Base-by-base conservation (phyloP, 2,329 filamentous ascomycete genomes). In the Colletotrichum orchidophilum region DNA sequence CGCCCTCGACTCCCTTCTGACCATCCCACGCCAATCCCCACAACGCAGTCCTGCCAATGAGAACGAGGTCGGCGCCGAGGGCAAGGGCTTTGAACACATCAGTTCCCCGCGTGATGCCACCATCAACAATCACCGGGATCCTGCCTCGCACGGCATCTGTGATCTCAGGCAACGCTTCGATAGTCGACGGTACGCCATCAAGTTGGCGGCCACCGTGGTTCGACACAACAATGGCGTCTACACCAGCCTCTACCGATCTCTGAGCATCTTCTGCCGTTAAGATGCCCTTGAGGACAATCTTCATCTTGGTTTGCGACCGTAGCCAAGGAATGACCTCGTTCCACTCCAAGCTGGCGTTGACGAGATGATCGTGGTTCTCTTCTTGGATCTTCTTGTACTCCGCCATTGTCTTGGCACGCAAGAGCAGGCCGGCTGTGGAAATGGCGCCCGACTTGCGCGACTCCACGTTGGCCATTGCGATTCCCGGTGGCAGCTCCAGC, bases 241-340 rank as follows among this genome's bases (percentile, higher is more conserved):
- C 66, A 1, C 73, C 71, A 31, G 73, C 66, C 42, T 72, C 63
- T 5, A 76, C 72, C 1, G 75, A 75, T 13, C 74, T 66, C 12
- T 73, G 71, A 4, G 73, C 74, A 49, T 76, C 75, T 24, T 74
- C 73, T 1, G 66, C 66, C 3, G 75, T 75, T 63, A 75, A 60
- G 13, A 75, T 71, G 2, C 74, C 74, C 66, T 75, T 75, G 11
- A 78, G 66, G 3, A 76, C 70, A 29, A 77, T 77, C 59, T 74
- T 73, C 75, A 78, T 75, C 58, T 57, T 74, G 0, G 76, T 78
- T 15, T 73, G 66, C n/a, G 62, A 63, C 11, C 75, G 71, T 1
- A 78, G 74, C 70, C 72, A 76, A 2, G 57, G 64, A 12, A 78
- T 76, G 3, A 73, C 71, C 42, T 75, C 66, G 4, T 59, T 62